A percentile compares a stretch with the other conserved stretches of the same genome.
Conservation (phyloP, 345 rosid species). For the Angophora floribunda region DNA sequence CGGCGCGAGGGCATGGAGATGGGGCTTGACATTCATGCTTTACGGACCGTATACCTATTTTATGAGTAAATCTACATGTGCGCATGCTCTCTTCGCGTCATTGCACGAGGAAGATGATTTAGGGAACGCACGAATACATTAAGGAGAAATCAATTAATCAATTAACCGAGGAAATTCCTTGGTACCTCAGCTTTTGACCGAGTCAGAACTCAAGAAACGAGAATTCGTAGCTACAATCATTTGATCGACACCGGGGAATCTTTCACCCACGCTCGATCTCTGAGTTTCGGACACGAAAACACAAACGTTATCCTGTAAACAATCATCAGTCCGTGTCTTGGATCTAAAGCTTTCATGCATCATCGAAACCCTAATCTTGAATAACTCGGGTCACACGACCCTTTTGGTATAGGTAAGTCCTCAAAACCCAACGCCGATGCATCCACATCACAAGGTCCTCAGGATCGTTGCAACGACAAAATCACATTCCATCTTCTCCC, state of each 20-base stretch:
- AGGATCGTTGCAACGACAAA: neutral
- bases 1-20: neutral
- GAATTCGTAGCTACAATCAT: neutral
- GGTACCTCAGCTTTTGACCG: neutral
- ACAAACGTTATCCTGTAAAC: neutral
- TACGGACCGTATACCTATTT: neutral
- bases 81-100: neutral
- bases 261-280: neutral
- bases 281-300: neutral
- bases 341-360: neutral
- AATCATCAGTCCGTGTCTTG: neutral
- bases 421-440: neutral
- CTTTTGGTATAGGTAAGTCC: neutral
- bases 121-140: neutral
- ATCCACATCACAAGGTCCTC: neutral
- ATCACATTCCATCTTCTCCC: neutral
- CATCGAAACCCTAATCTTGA: neutral
- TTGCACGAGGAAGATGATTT: neutral
- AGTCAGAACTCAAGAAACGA: neutral
- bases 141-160: neutral
- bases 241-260: neutral
- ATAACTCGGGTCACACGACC: neutral
- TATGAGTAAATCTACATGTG: neutral
- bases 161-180: neutral
- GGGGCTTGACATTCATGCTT: neutral